Percentiles rank a stretch among this genome's conserved stretches.
Conservation (phyloP, 768 basidiomycete genomes). For the Russula dissimulans region DNA sequence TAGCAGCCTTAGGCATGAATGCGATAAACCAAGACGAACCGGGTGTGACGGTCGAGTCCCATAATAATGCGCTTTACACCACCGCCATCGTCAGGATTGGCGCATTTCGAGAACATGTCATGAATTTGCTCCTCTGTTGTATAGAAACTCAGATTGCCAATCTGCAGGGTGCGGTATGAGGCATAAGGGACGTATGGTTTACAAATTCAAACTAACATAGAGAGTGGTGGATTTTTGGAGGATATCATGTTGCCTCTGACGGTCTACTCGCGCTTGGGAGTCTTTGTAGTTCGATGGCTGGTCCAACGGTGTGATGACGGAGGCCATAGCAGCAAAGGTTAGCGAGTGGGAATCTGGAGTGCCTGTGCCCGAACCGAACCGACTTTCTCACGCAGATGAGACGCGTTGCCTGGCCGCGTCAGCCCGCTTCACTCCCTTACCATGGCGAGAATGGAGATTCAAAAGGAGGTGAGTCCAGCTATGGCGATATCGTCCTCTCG, state of each 20-base stretch:
- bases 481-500: not conserved
- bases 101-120: conserved; percentile 86
- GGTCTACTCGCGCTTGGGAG: conserved; percentile 74
- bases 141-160: conserved; percentile 90
- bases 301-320: conserved; percentile 78
- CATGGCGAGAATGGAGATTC: conserved; percentile 87
- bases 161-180: conserved; percentile 33
- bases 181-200: not conserved
- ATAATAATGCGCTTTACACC: conserved; percentile 93
- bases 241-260: conserved; percentile 69
- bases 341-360: too few relatives aligned
- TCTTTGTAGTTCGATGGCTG: conserved; percentile 97
- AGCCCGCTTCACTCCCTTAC: conserved; percentile 11
- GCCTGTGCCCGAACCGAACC: too few relatives aligned
- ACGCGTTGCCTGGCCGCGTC: conserved; percentile 19
- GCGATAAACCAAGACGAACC: conserved; percentile 32
- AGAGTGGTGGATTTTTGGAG: conserved; percentile 79
- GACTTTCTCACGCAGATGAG: conserved; percentile 10
- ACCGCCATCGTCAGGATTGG: conserved; percentile 76
- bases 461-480: conserved; percentile 53
- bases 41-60: conserved; percentile 85
- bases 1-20: not conserved
- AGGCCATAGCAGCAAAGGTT: conserved; percentile 23
- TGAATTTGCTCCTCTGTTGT: conserved; percentile 96
- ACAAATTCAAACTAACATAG: conserved; percentile 52